Evolutionary conservation across 2,329 filamentous ascomycete genomes (phyloP).

Genomic region (Penicillium hesseltinei): DNA sequence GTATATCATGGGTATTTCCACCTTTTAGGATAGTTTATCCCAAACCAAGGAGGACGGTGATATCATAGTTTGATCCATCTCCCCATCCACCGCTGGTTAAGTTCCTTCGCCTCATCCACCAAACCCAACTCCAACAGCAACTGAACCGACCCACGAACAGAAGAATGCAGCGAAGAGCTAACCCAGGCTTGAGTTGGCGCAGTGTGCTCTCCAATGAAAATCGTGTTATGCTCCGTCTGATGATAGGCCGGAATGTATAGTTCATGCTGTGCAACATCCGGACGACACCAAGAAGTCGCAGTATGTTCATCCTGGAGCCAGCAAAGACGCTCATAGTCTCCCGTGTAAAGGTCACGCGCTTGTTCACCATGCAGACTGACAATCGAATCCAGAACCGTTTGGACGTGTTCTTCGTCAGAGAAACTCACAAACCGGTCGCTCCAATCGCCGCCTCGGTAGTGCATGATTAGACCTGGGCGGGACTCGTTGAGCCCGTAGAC

Average conservation of each 20-base stretch:
- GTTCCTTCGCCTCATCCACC: constrained; percentile 66
- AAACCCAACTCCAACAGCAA: constrained; percentile 55
- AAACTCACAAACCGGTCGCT: constrained; percentile 33
- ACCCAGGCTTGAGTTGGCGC: constrained; percentile 38
- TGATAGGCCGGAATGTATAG: constrained; percentile 37
- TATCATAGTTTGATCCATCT: constrained; percentile 54
- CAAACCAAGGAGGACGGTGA: neutral
- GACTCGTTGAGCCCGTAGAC: constrained; percentile 34
- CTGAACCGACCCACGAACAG: constrained; percentile 32
- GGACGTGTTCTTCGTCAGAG: constrained; percentile 28
- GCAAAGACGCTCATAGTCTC: constrained; percentile 34
- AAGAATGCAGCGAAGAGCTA: constrained; percentile 31
- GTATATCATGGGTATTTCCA: neutral
- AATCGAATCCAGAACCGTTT: constrained; percentile 29
- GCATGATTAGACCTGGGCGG: constrained; percentile 33
- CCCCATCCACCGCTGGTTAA: constrained; percentile 65
- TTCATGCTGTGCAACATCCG: constrained; percentile 33
- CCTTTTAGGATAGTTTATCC: neutral
- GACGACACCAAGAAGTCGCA: constrained; percentile 31
- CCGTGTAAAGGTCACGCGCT: constrained; percentile 30
- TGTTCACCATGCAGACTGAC: constrained; percentile 30
- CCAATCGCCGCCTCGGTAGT: constrained; percentile 34
- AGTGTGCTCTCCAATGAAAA: constrained; percentile 40
- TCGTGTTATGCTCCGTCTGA: constrained; percentile 34
- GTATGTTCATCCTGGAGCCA: constrained; percentile 33